These are phyloP conservation scores for Neurospora intermedia DNA, from an alignment of 495 filamentous ascomycete genomes.

Conservation along the genomic window DNA sequence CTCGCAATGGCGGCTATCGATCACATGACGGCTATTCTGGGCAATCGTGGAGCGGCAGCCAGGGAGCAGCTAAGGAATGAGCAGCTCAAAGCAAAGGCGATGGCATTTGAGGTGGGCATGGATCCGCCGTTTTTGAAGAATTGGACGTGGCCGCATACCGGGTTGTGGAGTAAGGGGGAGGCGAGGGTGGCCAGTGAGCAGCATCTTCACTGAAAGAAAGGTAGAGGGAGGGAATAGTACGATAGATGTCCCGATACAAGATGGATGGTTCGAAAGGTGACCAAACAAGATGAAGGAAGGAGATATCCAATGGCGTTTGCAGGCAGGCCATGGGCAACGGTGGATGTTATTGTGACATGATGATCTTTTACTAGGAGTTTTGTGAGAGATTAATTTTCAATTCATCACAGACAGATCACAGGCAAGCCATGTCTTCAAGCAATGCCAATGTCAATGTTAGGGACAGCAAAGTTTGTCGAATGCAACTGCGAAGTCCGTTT, in stretches of 20 bases:
- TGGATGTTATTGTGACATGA: too few relatives aligned
- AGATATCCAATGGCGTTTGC: not conserved
- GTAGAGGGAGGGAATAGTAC: not conserved
- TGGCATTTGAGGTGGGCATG: constrained; percentile 53
- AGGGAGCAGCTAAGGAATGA: constrained; percentile 50
- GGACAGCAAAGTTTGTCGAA: not conserved
- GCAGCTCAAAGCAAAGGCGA: constrained; percentile 45
- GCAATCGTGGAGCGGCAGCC: constrained; percentile 44
- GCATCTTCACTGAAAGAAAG: not conserved
- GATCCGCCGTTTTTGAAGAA: constrained; percentile 54
- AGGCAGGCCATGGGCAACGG: not conserved
- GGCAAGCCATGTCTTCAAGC: not conserved
- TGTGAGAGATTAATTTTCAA: too few relatives aligned
- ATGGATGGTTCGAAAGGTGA: not conserved
- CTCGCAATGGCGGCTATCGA: constrained; percentile 66
- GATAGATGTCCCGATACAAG: not conserved
- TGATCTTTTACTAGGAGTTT: too few relatives aligned
- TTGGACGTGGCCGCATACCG: constrained; percentile 50
- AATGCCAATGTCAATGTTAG: not conserved
- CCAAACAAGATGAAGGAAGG: not conserved
- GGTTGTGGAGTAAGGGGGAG: constrained; percentile 16
- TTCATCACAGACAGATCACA: not conserved
- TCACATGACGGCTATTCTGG: constrained; percentile 38
- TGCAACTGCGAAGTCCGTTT: too few relatives aligned
- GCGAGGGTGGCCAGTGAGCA: constrained; percentile 12